Evolutionary conservation across 345 rosid species (phyloP), one percentile per base, ranked within the genome.

Genomic region (Syzygium oleosum): DNA sequence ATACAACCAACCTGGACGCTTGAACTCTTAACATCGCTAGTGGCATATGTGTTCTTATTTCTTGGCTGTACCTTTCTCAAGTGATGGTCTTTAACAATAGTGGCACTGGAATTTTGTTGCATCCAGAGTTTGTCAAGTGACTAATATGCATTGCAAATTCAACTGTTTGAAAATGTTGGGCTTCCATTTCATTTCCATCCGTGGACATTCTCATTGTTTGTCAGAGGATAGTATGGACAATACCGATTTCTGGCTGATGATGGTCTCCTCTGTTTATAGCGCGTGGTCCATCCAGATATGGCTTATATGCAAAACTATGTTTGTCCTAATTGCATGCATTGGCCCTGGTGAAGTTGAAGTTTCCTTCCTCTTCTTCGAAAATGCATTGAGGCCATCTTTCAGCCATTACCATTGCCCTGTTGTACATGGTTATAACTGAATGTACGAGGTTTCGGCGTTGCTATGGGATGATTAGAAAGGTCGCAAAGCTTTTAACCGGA

Each of bases 1-100:
- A 86, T 96, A 49, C 93, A 91, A 87, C 99, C 97, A 15, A 94
- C 97, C n/a, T 98, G 99, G 99, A 94, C 97, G 15, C 99, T 98
- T 2, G 99, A 98, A 91, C 99, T 98, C 89, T 73, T 96, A 86
- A 98, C 99, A 52, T 95, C 99, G 51, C 89, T 98, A 86, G 98
- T 96, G 56, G 96, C 93, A 5, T 98, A 96, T 86, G 86, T 86
- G 83, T 94, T 94, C 95, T 90, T 98, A 94, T 98, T 96, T 91
- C 92, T 96, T 52, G 97, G 90, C 21, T 96, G 99, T 91, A 95
- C 98, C 88, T 95, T 96, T 87, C 95, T 96, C 88, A 96, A 96
- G 91, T 98, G 91, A 96, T 85, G 38, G 43, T 73, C 49, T 73
- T 73, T 34, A 73, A 19, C 52, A 17, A 86, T 51, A 51, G 53